Evolutionary conservation across 768 basidiomycete species (phyloP), one percentile per base, ranked within the genome.

Genomic region (Lactarius quietus): DNA sequence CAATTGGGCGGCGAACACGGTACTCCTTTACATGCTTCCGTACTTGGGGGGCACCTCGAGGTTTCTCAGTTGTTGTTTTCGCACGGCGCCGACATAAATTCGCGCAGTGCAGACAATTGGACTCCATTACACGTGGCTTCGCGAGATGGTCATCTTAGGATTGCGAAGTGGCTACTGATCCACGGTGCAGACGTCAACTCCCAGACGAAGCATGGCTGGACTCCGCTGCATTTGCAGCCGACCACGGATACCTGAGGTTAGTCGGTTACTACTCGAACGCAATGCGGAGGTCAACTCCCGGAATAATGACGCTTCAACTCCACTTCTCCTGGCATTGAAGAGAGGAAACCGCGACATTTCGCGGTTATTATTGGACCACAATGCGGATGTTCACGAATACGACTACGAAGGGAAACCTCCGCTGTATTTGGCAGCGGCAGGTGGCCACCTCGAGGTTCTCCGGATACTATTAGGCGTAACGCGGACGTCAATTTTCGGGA

Each of bases 81-180:
- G 6, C 6, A 2, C 6, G 48, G 48, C 14, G 48, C 48, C 2
- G 14, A 51, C 4, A 23, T 51, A 12, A 28, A 51, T 26, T 12
- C 48, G 10, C 23, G 14, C 12, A 0, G 6, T 17, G 14, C 0
- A 12, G 0, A 3, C 23, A 15, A 26, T 0, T 6, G 0, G 12
- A 51, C 48, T 17, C 48, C 48, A 17, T 23, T 51, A 6, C 48
- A 51, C 2, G 0, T 26, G 15, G 26, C 14, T 4, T 26, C 15
- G 1, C 0, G 7, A 26, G 0, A 0, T 3, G 26, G 26, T 10
- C 26, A 15, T 1, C 48, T 8, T 6, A 12, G 3, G 2, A 2
- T 26, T 15, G 48, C 26, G 6, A 51, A 26, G 2, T 51, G 48
- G 48, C 14, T 51, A 26, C 48, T 51, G 1, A 14, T 12, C 14